Base-by-base conservation (phyloP, 805 yeast species). In the Starmera quercuum region DNA sequence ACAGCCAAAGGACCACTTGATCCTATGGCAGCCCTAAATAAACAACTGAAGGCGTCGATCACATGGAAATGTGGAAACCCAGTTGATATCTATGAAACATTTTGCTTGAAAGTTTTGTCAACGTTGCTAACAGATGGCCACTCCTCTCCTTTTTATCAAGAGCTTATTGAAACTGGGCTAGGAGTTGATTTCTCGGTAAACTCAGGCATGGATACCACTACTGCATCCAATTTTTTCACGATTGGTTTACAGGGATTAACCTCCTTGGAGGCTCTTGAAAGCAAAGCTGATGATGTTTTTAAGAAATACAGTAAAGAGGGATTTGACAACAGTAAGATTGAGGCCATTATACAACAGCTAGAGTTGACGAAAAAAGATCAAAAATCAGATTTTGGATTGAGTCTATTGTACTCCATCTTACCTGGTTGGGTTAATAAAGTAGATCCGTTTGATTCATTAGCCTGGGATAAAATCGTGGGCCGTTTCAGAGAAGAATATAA, bases 51-150 rank as follows among this genome's bases (percentile, higher is more conserved):
- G 53, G 63, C 83, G 1, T 86, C 96, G 0, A 53, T 92, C 39
- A 86, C 97, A 1, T 92, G 97, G 97, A 66, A 74, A 41, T 74
- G 83, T 41, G 95, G 95, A 7, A 59, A 69, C 13, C 85, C 96
- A 3, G 51, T 65, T 9, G 79, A 82, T 46, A 66, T 70, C 8
- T 81, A 83, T 48, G 80, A 77, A 34, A 64, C 86, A 0, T 83
- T 88, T 53, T 67, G 82, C 29, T 64, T 87, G 68, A 80, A 78
- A 37, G 62, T 87, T 8, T 59, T 87, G 31, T 74, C 83, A 15
- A 72, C 78, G 17, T 61, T 92, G 33, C 63, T 92, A 22, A 73
- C 80, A 44, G 95, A 85, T 52, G 97, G 97, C 2, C 97, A 90
- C 51, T 82, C 92, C 10, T 81, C 97, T 6, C 90, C 95, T 6